Base-by-base conservation (phyloP, 1,284 basidiomycete genomes). In the Irpex sp. region DNA sequence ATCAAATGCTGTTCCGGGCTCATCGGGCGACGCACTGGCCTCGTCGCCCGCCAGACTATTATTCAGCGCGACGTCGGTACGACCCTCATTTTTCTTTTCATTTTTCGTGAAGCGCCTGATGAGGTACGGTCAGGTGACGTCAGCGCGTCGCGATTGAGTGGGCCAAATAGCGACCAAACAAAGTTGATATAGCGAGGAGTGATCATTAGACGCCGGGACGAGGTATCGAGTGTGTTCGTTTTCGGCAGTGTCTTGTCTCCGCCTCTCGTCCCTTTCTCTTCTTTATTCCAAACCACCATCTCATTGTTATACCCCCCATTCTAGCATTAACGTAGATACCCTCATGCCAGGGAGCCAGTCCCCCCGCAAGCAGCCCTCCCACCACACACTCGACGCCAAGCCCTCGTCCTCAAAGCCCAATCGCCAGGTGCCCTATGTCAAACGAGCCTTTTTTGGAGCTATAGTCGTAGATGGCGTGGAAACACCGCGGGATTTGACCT, bases 401-500 rank as follows among this genome's bases (percentile, higher is more conserved):
- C 71, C 75, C 47, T 75, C 78, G 56, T 74, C 78, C 48, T 23
- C 65, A 2, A 69, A 66, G 45, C 62, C 71, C 8, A 71, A 69
- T 23, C 60, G 62, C 4, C 63, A 74, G 21, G 72, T 78, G n/a
- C 71, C 72, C 48, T 65, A 80, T 63, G 92, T 86, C 2, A 87
- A 80, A 71, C 87, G 90, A 70, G 86, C 85, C 35, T 93, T 92
- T 73, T 90, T 87, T 72, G 91, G 88, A 67, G 87, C 87, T 42
- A 88, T 93, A 37, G 90, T 93, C 19, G 87, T 93, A 33, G 90
- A 93, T 73, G 88, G 86, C 57, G 83, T 86, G 45, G 86, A 87
- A 63, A 80, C 82, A 67, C 87, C 86, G 1, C 80, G 78, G 66
- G 80, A 82, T 63, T 80, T 91, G 59, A 80, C 87, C 51, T 84